Conservation (phyloP, 73 alveolate genomes). For the Tetrahymena borealis region DNA sequence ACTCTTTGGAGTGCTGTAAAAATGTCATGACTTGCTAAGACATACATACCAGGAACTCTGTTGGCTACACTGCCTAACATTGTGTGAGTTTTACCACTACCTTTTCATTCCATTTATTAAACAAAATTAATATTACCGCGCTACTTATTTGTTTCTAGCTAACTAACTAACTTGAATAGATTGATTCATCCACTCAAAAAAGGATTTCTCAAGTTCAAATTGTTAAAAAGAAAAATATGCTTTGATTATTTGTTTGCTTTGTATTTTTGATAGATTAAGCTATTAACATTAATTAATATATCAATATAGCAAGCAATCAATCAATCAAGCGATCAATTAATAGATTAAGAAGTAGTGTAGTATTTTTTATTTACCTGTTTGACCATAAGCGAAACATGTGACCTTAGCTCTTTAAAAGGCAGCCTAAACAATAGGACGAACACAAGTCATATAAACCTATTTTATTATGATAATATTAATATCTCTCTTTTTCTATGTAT, state of each 20-base stretch:
- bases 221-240: too few relatives aligned
- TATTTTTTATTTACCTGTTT: conserved; percentile 90
- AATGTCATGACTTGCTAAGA: conserved; percentile 95
- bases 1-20: conserved; percentile 69
- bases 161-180: not conserved
- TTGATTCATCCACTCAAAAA: too few relatives aligned
- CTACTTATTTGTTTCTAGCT: not conserved
- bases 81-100: conserved; percentile 98
- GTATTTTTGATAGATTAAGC: too few relatives aligned
- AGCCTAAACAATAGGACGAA: conserved; percentile 96
- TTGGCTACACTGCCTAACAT: conserved; percentile 90
- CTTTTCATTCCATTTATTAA: conserved; percentile 39
- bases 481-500: not conserved
- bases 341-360: conserved; percentile 71
- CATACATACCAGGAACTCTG: conserved; percentile 94
- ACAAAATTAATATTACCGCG: not conserved
- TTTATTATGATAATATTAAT: not conserved
- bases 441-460: conserved; percentile 72
- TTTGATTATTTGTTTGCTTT: too few relatives aligned
- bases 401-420: conserved; percentile 86
- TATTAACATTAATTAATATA: too few relatives aligned
- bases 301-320: too few relatives aligned
- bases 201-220: too few relatives aligned
- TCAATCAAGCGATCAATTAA: conserved; percentile 20
- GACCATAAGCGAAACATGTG: conserved; percentile 95